phyloP scores from a whole-genome alignment of 306 rosid genomes.

The Leucaena leucocephala region DNA sequence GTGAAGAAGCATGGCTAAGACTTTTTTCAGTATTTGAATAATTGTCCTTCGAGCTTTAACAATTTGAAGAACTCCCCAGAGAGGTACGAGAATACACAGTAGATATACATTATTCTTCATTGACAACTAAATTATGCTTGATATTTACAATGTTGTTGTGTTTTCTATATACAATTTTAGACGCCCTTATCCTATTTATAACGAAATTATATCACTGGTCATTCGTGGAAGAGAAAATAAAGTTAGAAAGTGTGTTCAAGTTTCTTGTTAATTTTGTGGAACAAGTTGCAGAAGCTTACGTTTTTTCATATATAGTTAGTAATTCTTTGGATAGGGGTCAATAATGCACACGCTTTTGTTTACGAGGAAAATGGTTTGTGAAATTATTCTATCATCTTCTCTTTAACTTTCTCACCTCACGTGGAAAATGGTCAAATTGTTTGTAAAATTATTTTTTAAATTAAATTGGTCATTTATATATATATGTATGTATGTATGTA shows the following conservation, averaged over 20 bases:
- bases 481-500: too few relatives aligned
- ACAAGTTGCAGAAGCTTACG: too few relatives aligned
- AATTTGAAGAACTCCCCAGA: neutral
- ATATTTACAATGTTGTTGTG: neutral
- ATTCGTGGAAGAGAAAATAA: neutral
- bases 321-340: neutral
- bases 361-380: neutral
- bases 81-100: neutral
- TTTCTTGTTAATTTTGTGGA: too few relatives aligned
- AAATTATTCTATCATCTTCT: neutral
- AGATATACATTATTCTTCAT: neutral
- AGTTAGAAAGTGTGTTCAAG: neutral
- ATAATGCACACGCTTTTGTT: neutral
- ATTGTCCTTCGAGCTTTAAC: neutral
- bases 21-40: neutral
- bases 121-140: neutral
- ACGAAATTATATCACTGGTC: neutral
- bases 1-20: neutral
- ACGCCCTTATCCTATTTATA: neutral
- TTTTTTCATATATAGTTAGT: too few relatives aligned
- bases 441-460: too few relatives aligned
- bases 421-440: too few relatives aligned
- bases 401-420: neutral
- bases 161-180: neutral
- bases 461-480: too few relatives aligned